Evolutionary conservation across 306 rosid species (phyloP).

Genomic region (Cucurbita pepo): DNA sequence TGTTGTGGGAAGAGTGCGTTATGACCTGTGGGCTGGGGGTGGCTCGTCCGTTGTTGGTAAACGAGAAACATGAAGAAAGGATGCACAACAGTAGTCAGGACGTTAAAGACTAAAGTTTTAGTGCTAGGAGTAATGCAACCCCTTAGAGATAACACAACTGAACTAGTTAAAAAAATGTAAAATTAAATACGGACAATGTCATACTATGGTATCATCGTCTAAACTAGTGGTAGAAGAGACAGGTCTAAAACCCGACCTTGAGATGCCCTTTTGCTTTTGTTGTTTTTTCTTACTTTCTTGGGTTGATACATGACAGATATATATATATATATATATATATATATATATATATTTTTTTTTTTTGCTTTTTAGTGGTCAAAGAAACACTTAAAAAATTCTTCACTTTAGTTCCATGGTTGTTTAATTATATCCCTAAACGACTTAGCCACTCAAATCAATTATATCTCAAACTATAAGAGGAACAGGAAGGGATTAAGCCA

Average conservation of each 20-base stretch:
- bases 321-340: no score
- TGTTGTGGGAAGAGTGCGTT: no score
- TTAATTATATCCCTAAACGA: not conserved
- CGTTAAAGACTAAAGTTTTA: not conserved
- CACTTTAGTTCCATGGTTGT: slow-evolving; percentile 1
- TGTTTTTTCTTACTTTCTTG: not conserved
- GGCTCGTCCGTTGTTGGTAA: no score
- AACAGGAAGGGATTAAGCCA: not conserved
- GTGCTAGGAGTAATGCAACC: not conserved
- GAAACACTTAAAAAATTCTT: not conserved
- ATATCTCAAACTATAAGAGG: not conserved
- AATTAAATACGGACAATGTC: no score
- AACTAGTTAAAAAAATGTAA: no score
- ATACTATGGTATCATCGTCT: no score
- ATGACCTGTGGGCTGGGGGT: no score
- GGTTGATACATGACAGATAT: not conserved
- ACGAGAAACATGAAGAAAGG: no score
- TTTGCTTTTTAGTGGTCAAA: not conserved
- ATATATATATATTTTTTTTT: not conserved
- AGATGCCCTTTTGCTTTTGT: not conserved
- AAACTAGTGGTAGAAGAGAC: no score
- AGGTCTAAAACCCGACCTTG: not conserved
- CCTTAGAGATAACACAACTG: not conserved
- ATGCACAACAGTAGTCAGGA: not conserved
- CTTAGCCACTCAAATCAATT: not conserved